A percentile compares a stretch with the other conserved stretches of the same genome.
These are phyloP conservation scores for Aspergillus taichungensis DNA, from an alignment of 495 filamentous ascomycete genomes.

Conservation along the genomic window DNA sequence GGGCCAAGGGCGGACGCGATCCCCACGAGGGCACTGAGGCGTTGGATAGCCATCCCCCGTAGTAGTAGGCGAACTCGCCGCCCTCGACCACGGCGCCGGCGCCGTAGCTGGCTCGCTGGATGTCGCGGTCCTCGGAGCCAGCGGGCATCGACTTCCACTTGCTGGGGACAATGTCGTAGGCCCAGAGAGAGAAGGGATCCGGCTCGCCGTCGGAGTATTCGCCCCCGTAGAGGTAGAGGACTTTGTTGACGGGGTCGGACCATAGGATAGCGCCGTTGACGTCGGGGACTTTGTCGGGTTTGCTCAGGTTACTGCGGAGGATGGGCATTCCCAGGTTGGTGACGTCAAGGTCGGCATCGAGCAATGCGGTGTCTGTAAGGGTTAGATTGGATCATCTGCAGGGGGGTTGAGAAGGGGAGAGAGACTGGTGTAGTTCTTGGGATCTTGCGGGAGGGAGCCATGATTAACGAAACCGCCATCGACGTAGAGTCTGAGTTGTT, in stretches of 20 bases:
- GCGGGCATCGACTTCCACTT: background rate
- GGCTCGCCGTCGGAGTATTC: background rate
- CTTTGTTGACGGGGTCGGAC: slow-evolving; percentile 6
- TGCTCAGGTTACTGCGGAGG: slow-evolving; percentile 3
- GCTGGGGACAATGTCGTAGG: slow-evolving; percentile 2
- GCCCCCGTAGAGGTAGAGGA: slow-evolving; percentile 8
- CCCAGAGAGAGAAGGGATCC: background rate
- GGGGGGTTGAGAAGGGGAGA: background rate
- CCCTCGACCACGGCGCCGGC: slow-evolving; percentile 1
- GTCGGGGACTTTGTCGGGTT: slow-evolving; percentile 1
- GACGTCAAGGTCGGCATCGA: slow-evolving; percentile 6
- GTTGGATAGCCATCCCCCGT: slow-evolving; percentile 5
- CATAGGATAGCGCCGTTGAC: slow-evolving; percentile 5
- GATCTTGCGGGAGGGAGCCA: slow-evolving; percentile 1
- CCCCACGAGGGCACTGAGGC: background rate
- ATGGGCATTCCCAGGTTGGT: slow-evolving; percentile 3
- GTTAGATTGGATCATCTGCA: background rate
- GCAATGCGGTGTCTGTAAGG: background rate
- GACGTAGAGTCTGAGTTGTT: slow-evolving; percentile 1
- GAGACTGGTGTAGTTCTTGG: slow-evolving; percentile 2
- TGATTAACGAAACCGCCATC: slow-evolving; percentile 6
- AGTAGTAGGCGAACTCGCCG: slow-evolving; percentile 4
- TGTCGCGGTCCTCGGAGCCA: background rate
- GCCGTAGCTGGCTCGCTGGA: slow-evolving; percentile 4
- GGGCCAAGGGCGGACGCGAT: background rate